These are phyloP conservation scores for Argentina anserina DNA, from an alignment of 306 rosid species.

Conservation along the genomic window DNA sequence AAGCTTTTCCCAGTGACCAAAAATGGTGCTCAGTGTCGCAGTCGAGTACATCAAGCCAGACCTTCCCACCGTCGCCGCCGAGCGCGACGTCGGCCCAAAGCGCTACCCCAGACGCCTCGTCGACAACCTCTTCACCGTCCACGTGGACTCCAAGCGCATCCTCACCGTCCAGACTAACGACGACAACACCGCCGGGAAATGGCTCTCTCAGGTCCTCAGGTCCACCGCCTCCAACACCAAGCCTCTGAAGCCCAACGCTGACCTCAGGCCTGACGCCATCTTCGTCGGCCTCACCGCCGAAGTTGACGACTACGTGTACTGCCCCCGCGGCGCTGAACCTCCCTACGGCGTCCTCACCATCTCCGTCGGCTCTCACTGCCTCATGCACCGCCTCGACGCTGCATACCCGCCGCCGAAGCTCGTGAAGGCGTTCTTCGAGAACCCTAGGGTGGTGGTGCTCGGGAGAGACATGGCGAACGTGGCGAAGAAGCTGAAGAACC, in stretches of 20 bases:
- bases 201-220: constrained; percentile 18
- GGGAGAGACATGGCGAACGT: constrained; percentile 6
- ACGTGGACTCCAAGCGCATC: constrained; percentile 24
- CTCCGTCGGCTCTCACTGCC: constrained; percentile 20
- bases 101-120: neutral
- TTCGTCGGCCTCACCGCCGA: constrained; percentile 21
- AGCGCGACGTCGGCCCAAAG: too few species aligned
- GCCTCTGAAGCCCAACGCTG: neutral
- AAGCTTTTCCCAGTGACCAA: too few species aligned
- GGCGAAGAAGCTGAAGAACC: neutral
- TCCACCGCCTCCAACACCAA: neutral
- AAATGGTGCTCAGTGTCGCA: constrained; percentile 15
- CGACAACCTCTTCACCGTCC: constrained; percentile 21
- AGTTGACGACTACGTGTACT: neutral
- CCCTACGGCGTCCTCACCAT: constrained; percentile 21
- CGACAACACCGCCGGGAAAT: neutral
- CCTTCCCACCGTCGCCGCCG: too few species aligned
- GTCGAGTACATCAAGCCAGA: neutral
- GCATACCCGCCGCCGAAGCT: neutral
- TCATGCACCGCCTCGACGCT: constrained; percentile 1
- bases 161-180: constrained; percentile 17
- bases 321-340: neutral
- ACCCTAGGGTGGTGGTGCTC: constrained; percentile 11
- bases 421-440: constrained; percentile 11
- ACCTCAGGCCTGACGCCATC: neutral